Base-by-base conservation (phyloP, 768 basidiomycete genomes). In the Termitomyces titanicus region DNA sequence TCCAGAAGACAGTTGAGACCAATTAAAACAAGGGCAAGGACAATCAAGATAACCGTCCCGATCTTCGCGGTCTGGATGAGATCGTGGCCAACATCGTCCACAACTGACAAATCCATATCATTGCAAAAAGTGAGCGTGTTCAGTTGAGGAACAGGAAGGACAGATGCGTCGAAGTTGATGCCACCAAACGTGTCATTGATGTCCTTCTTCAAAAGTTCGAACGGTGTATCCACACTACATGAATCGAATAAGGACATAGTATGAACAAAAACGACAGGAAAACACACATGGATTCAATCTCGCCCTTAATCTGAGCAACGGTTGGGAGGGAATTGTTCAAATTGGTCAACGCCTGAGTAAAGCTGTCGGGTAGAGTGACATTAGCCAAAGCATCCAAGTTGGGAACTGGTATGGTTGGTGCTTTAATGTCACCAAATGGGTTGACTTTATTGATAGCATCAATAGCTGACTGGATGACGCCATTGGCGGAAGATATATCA, bases 271-370 rank as follows among this genome's bases (percentile, higher is more conserved):
- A 20, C 35, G 4, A 22, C 3, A 44, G 15, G 12, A n/a, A 27
- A 33, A 78, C 88, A 64, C 68, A 94, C 92, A 94, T 68, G 51
- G 73, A 68, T 56, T 88, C 78, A 7, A 94, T 70, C 25, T 75
- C 77, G 45, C 85, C 70, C 71, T 92, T 88, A 46, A 99, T 71
- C 13, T 89, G 83, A 25, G 82, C 76, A 38, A 95, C 76, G 2
- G 86, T 86, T 0, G 96, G 96, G 20, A 98, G 68, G 1, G 90
- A 85, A 51, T 71, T 75, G 67, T 97, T 98, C 47, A 99, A 82
- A 22, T 79, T 76, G n/a, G 78, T 78, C 47, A 99, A 75, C 0
- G 86, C 72, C 53, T 85, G 75, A 65, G 88, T 78, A 67, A 99
- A 88, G 24, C 82, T 83, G 7, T 84, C 78, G 0, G 94, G 92